phyloP scores from a whole-genome alignment of 176 grass and related monocot species.

The Oropetium thomaeum region DNA sequence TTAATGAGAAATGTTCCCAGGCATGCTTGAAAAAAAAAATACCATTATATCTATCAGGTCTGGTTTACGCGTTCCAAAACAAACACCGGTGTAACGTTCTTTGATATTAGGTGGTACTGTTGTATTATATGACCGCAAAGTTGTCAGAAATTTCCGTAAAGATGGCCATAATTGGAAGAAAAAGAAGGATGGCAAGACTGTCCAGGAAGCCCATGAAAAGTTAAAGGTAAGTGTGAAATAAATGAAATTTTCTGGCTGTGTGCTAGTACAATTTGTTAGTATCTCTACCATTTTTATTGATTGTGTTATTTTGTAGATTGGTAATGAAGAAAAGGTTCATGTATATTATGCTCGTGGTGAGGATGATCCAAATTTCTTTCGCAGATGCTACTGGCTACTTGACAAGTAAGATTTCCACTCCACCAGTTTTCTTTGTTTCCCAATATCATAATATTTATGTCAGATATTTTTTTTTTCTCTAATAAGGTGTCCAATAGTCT shows the following conservation, averaged over 20 bases:
- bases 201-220: slow-evolving; percentile 99
- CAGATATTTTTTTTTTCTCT: neutral
- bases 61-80: slow-evolving; percentile 15
- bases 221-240: slow-evolving; percentile 60
- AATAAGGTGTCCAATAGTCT: slow-evolving; percentile 17
- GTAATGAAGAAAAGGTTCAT: slow-evolving; percentile 92
- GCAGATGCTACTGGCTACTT: slow-evolving; percentile 96
- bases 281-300: slow-evolving; percentile 17
- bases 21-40: no score
- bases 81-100: slow-evolving; percentile 5
- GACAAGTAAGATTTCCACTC: slow-evolving; percentile 64
- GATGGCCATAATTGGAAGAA: slow-evolving; percentile 97
- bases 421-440: neutral
- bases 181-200: slow-evolving; percentile 97
- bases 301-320: slow-evolving; percentile 59
- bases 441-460: slow-evolving; percentile 15
- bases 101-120: slow-evolving; percentile 64
- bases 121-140: slow-evolving; percentile 86
- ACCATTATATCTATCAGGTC: slow-evolving; percentile 23
- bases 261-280: slow-evolving; percentile 18
- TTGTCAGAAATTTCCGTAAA: slow-evolving; percentile 95
- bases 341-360: slow-evolving; percentile 99
- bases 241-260: neutral
- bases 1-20: no score
- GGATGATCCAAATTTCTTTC: slow-evolving; percentile 87